Evolutionary conservation across 2,329 filamentous ascomycete species (phyloP).

Genomic region (Colletotrichum tamarilloi): DNA sequence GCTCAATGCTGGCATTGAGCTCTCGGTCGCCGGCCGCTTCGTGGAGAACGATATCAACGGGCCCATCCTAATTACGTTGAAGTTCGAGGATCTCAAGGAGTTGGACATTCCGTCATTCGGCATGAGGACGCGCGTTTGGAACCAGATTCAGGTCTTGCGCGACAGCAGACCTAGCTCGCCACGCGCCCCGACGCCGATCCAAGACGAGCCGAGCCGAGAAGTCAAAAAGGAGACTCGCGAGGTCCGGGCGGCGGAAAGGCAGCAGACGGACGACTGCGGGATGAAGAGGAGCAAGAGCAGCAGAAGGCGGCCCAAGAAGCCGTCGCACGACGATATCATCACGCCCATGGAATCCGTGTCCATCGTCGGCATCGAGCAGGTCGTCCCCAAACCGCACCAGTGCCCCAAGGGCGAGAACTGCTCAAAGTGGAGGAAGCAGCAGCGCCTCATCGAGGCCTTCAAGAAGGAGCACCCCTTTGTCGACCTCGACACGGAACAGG

Average conservation of each 20-base stretch:
- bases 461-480: slow-evolving; percentile 79
- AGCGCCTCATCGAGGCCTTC: slow-evolving; percentile 80
- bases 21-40: slow-evolving; percentile 83
- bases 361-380: slow-evolving; percentile 91
- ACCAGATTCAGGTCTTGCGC: slow-evolving; percentile 78
- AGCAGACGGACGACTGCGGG: slow-evolving; percentile 50
- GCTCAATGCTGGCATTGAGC: slow-evolving; percentile 84
- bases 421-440: slow-evolving; percentile 83
- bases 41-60: slow-evolving; percentile 93
- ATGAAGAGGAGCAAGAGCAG: slow-evolving; percentile 52
- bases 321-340: slow-evolving; percentile 71
- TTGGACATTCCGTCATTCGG: slow-evolving; percentile 85
- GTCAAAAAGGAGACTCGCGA: slow-evolving; percentile 54
- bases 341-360: slow-evolving; percentile 86
- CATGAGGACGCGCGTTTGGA: slow-evolving; percentile 82
- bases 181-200: slow-evolving; percentile 68
- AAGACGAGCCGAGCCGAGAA: slow-evolving; percentile 66
- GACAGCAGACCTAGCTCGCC: slow-evolving; percentile 64
- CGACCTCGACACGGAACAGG: slow-evolving; percentile 71
- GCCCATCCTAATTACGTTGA: slow-evolving; percentile 86
- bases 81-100: slow-evolving; percentile 88
- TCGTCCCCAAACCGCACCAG: slow-evolving; percentile 84
- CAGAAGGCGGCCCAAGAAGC: slow-evolving; percentile 51
- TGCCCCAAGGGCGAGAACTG: slow-evolving; percentile 91
- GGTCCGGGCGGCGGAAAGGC: slow-evolving; percentile 47